Conservation (phyloP, 371 early-diverging fungal genomes). For the Thermomucor indicae-seudaticae region DNA sequence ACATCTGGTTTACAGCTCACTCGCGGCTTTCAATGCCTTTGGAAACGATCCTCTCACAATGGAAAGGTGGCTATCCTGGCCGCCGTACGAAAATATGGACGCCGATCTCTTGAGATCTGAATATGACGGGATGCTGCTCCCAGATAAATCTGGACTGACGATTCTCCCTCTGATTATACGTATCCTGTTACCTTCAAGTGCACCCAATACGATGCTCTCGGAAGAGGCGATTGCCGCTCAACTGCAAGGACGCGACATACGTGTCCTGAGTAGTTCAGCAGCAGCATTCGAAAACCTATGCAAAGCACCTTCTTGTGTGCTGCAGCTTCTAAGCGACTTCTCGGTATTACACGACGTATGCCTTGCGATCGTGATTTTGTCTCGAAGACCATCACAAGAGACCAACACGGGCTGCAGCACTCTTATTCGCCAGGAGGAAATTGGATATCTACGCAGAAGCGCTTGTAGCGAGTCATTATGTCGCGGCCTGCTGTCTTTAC, state of each 20-base stretch:
- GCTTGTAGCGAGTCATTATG: neutral
- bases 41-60: conserved; percentile 18
- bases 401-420: neutral
- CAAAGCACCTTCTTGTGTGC: neutral
- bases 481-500: neutral
- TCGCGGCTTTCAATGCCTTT: conserved; percentile 17
- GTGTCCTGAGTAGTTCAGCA: too few species aligned
- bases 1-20: conserved; percentile 14
- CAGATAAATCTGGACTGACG: too few species aligned
- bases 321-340: neutral
- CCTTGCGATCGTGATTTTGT: neutral
- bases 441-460: neutral
- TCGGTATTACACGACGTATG: neutral
- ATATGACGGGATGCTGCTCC: too few species aligned
- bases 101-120: neutral
- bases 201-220: too few species aligned
- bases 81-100: conserved; percentile 1
- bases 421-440: neutral
- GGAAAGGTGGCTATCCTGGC: conserved; percentile 18
- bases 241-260: too few species aligned
- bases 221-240: too few species aligned
- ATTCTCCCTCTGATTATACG: too few species aligned
- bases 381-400: neutral
- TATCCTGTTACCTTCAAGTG: too few species aligned
- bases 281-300: too few species aligned